Conservation (phyloP, 257 asterid species). For the Ligustrum vulgare region DNA sequence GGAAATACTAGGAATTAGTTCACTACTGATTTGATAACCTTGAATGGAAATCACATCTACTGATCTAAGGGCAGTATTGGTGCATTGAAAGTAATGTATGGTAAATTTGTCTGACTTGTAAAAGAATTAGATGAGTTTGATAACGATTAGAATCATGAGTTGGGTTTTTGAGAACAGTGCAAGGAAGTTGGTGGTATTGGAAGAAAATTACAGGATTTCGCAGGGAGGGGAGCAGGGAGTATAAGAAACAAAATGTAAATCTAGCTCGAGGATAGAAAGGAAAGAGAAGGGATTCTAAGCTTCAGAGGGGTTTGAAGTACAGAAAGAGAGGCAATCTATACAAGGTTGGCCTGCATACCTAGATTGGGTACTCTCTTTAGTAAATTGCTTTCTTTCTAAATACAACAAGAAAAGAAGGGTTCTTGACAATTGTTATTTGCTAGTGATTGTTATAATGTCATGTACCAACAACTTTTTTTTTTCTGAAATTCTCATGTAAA, state of each 20-base stretch:
- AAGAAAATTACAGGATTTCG: neutral
- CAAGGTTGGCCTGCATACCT: neutral
- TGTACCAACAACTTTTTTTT: neutral
- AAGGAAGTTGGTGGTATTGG: neutral
- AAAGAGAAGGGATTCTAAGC: neutral
- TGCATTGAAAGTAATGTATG: neutral
- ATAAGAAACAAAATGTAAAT: neutral
- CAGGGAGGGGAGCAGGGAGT: neutral
- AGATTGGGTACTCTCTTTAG: neutral
- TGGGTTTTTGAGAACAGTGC: neutral
- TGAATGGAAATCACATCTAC: too few relatives aligned
- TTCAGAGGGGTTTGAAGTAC: neutral
- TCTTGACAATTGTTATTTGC: neutral
- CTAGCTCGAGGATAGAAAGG: neutral
- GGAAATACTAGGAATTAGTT: neutral
- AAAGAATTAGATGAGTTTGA: neutral
- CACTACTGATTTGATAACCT: too few relatives aligned
- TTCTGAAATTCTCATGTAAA: slow-evolving; percentile 16
- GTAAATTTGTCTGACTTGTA: neutral
- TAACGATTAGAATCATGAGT: neutral
- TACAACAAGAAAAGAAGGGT: neutral
- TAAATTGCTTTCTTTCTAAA: neutral
- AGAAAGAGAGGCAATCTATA: neutral
- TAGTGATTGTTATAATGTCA: neutral
- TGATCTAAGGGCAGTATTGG: neutral